Base-by-base conservation (phyloP, 768 basidiomycete genomes). In the Rhodotorula paludigena region DNA sequence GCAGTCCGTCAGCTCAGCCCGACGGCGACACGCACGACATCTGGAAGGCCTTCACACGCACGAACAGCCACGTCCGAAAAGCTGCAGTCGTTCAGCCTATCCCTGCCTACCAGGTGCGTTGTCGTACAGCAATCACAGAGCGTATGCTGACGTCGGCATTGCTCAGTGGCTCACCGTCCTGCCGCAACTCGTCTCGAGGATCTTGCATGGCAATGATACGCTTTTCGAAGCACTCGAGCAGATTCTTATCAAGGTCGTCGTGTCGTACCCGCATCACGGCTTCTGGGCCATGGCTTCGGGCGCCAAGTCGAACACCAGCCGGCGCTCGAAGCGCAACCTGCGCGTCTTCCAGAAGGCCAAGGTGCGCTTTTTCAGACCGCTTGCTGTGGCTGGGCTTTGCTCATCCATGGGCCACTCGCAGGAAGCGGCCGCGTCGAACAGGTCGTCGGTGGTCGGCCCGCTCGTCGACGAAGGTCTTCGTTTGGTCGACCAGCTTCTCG, bases 111-210 rank as follows among this genome's bases (percentile, higher is more conserved):
- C 93, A 93, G 81, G 93, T 86, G 60, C 65, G 80, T 57, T 32
- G 9, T 12, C n/a, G n/a, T n/a, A n/a, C n/a, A n/a, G n/a, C n/a
- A n/a, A n/a, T n/a, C n/a, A n/a, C n/a, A n/a, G n/a, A n/a, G n/a
- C n/a, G n/a, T n/a, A n/a, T n/a, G n/a, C n/a, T n/a, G n/a, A n/a
- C n/a, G n/a, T n/a, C n/a, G n/a, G n/a, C n/a, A n/a, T n/a, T n/a
- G n/a, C n/a, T n/a, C 65, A 98, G 92, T 98, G 94, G 92, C 89
- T 86, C 73, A 92, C 89, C 0, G 93, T 92, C 2, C 93, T 97
- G 70, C 92, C 93, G 6, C 96, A 98, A 81, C 90, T 98, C 59
- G 91, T 93, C 21, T 98, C 94, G 21, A 85, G 96, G 14, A 87
- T 99, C 39, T 88, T 87, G 20, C 90, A 96, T 71, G 79, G 77